A percentile compares a stretch with the other conserved stretches of the same genome.
Conservation (phyloP, 768 basidiomycete species). For the Pleurotus pulmonarius region DNA sequence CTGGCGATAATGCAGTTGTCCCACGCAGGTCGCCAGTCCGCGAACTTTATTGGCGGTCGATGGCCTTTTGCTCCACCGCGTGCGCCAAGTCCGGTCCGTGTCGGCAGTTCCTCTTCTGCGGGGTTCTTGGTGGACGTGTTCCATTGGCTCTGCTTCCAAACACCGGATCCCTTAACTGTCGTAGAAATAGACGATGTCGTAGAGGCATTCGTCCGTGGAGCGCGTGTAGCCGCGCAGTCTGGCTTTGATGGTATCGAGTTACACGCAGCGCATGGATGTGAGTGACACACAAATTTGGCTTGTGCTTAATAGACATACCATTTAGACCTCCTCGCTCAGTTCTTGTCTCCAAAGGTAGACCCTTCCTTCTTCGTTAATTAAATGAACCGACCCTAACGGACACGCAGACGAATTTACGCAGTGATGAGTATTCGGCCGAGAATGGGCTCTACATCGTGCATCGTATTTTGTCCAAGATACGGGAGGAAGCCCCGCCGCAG, state of each 20-base stretch:
- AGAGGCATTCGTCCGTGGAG: conserved; percentile 62
- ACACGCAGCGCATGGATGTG: conserved; percentile 85
- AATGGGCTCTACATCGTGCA: conserved; percentile 56
- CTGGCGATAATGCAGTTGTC: conserved; percentile 80
- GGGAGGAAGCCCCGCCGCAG: conserved; percentile 43
- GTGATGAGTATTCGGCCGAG: conserved; percentile 54
- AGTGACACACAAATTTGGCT: conserved; percentile 23
- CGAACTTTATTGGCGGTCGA: conserved; percentile 70
- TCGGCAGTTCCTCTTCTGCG: conserved; percentile 29
- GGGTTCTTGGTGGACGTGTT: conserved; percentile 30
- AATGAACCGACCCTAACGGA: background rate
- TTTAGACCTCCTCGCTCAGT: conserved; percentile 74
- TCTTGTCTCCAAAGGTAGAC: conserved; percentile 67
- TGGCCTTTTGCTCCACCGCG: conserved; percentile 53
- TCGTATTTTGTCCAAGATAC: conserved; percentile 53
- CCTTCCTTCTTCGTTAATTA: background rate
- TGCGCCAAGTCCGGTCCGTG: conserved; percentile 63
- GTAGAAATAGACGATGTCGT: conserved; percentile 61
- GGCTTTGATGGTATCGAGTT: conserved; percentile 88
- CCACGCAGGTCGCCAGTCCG: conserved; percentile 81
- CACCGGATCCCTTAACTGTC: conserved; percentile 54
- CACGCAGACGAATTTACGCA: no score
- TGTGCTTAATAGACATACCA: background rate
- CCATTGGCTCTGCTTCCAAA: conserved; percentile 56
- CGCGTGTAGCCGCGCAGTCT: conserved; percentile 54